These are phyloP conservation scores for Chrysoporthe deuterocubensis DNA, from an alignment of 2,329 filamentous ascomycete genomes.

Conservation along the genomic window DNA sequence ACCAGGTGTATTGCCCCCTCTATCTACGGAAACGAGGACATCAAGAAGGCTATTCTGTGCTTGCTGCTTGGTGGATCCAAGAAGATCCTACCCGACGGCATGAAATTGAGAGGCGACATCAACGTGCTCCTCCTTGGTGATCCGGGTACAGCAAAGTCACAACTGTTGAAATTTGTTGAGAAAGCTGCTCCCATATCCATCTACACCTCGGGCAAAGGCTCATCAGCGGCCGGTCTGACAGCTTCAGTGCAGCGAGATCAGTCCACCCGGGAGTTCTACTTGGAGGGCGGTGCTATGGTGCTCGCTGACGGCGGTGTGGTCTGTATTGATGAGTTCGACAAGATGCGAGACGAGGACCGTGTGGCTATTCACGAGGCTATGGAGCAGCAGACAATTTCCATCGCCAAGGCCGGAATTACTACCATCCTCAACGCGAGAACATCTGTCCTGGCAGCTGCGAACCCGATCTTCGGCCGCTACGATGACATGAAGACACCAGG, in stretches of 20 bases:
- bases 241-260: slow-evolving; percentile 95
- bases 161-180: slow-evolving; percentile 95
- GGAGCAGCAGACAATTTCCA: slow-evolving; percentile 99
- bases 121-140: slow-evolving; percentile 97
- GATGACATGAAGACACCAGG: slow-evolving; percentile 97
- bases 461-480: slow-evolving; percentile 96
- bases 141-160: slow-evolving; percentile 96
- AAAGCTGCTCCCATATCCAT: slow-evolving; percentile 96
- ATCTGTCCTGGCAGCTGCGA: slow-evolving; percentile 92
- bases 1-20: slow-evolving; percentile 93
- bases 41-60: slow-evolving; percentile 97
- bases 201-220: slow-evolving; percentile 98
- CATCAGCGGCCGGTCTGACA: slow-evolving; percentile 94
- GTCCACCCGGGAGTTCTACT: slow-evolving; percentile 91
- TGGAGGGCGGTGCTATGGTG: slow-evolving; percentile 98
- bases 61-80: slow-evolving; percentile 93
- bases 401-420: slow-evolving; percentile 97
- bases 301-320: slow-evolving; percentile 95
- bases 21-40: slow-evolving; percentile 94
- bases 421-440: slow-evolving; percentile 96
- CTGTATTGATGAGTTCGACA: slow-evolving; percentile 99
- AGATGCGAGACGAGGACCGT: slow-evolving; percentile 97
- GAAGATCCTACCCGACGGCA: slow-evolving; percentile 95
- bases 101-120: slow-evolving; percentile 97
- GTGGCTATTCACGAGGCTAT: slow-evolving; percentile 99